A percentile compares a stretch with the other conserved stretches of the same genome.
phyloP scores from a whole-genome alignment of 2,329 filamentous ascomycete species.

The Exophiala sp. region DNA sequence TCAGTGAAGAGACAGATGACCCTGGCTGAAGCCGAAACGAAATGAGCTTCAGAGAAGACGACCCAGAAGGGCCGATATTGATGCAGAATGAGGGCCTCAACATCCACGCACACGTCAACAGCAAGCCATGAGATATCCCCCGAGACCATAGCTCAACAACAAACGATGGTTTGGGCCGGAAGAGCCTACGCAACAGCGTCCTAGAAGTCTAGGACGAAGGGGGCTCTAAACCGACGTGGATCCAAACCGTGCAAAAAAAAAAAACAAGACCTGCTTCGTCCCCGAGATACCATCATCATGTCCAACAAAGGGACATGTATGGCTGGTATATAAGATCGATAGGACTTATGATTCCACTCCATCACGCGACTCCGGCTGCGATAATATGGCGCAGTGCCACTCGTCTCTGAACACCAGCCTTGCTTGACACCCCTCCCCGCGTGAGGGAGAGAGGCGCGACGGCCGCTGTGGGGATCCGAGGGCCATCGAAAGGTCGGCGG shows the following conservation, averaged over 20 bases:
- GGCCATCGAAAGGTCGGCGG: slow-evolving; percentile 23
- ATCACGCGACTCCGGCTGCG: slow-evolving; percentile 30
- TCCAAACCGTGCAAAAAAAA: slow-evolving; percentile 15
- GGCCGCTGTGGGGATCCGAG: slow-evolving; percentile 21
- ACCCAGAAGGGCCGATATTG: not conserved
- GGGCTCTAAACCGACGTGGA: slow-evolving; percentile 16
- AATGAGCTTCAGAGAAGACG: not conserved
- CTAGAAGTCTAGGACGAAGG: slow-evolving; percentile 9
- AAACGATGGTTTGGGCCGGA: slow-evolving; percentile 11
- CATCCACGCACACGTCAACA: slow-evolving; percentile 24
- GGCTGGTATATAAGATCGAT: slow-evolving; percentile 25
- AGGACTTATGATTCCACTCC: slow-evolving; percentile 31
- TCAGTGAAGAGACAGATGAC: slow-evolving; percentile 21
- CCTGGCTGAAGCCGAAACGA: not conserved
- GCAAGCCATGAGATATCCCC: slow-evolving; percentile 23
- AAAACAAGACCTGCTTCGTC: slow-evolving; percentile 28
- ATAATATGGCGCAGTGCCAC: slow-evolving; percentile 23
- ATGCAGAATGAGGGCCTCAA: slow-evolving; percentile 23
- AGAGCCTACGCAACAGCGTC: slow-evolving; percentile 19
- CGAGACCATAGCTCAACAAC: slow-evolving; percentile 26
- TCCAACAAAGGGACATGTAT: not conserved
- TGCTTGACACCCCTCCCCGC: slow-evolving; percentile 19
- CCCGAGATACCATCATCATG: slow-evolving; percentile 26
- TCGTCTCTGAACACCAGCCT: slow-evolving; percentile 15
- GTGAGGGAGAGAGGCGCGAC: slow-evolving; percentile 15